Conservation (phyloP, 1,284 basidiomycete genomes). For the Malassezia japonica region DNA sequence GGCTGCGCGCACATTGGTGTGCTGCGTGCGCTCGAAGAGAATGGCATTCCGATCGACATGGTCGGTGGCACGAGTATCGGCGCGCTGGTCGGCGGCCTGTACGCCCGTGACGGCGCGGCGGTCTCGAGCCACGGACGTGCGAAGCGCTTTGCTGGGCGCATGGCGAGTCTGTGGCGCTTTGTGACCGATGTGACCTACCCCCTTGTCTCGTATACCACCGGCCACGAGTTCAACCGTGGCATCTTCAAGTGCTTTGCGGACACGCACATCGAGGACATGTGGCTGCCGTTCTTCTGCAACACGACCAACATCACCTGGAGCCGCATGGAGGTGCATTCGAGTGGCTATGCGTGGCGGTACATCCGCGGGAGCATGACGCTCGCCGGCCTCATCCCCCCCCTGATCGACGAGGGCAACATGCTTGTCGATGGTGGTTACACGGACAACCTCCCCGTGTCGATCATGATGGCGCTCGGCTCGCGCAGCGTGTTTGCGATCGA, state of each 20-base stretch:
- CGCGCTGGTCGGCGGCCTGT: constrained; percentile 80
- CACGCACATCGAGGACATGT: constrained; percentile 80
- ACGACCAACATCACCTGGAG: constrained; percentile 97
- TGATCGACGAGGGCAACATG: constrained; percentile 83
- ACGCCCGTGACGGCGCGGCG: constrained; percentile 84
- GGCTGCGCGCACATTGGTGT: constrained; percentile 87
- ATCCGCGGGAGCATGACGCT: constrained; percentile 93
- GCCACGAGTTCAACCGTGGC: constrained; percentile 50
- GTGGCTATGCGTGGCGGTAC: constrained; percentile 62
- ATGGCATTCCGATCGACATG: constrained; percentile 83
- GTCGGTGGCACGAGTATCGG: constrained; percentile 76
- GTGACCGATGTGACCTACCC: constrained; percentile 94
- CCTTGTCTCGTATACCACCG: constrained; percentile 92
- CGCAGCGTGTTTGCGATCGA: constrained; percentile 88
- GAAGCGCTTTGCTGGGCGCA: constrained; percentile 80
- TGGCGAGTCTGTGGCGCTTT: constrained; percentile 90
- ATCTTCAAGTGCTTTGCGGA: constrained; percentile 27
- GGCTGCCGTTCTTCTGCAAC: constrained; percentile 97
- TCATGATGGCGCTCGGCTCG: constrained; percentile 86
- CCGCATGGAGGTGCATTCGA: constrained; percentile 92
- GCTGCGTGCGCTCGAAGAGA: constrained; percentile 81
- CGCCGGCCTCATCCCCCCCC: constrained; percentile 82
- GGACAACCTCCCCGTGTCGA: constrained; percentile 58
- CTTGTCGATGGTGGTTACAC: constrained; percentile 43
- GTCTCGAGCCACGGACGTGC: constrained; percentile 73